Percentiles rank a stretch among this genome's conserved stretches.
Evolutionary conservation across 176 grass and related monocot species (phyloP).

Genomic region (Musa schizocarpa): DNA sequence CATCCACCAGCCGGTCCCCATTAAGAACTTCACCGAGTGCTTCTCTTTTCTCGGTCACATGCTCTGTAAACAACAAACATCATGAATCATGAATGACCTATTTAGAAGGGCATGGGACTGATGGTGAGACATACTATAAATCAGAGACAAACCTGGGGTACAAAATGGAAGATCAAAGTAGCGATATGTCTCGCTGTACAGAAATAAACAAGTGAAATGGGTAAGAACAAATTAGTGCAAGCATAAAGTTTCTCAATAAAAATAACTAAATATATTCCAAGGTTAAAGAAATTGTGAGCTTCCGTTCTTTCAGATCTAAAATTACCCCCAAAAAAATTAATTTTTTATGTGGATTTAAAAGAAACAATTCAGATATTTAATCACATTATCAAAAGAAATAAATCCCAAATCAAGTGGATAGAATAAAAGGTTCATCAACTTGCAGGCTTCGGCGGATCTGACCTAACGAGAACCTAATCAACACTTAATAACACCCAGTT

Average conservation of each 20-base stretch:
- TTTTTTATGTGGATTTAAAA: background rate
- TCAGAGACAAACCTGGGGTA: background rate
- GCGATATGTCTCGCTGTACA: background rate
- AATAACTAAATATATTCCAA: background rate
- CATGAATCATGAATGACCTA: background rate
- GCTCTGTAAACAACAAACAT: background rate
- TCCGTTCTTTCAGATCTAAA: background rate
- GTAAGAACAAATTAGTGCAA: background rate
- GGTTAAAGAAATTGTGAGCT: background rate
- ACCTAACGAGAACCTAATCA: no score
- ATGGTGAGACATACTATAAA: background rate
- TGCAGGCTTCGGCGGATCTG: no score
- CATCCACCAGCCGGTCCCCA: background rate
- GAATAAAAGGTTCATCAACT: background rate
- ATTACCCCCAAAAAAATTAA: background rate
- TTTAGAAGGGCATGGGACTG: background rate
- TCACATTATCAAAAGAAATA: no score
- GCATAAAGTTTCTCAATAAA: background rate
- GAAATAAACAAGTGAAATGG: background rate
- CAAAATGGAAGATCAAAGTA: background rate
- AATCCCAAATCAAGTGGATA: background rate
- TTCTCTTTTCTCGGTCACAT: slow-evolving; percentile 1
- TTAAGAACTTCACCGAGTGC: background rate
- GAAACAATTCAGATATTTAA: background rate
- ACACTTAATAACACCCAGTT: background rate